Percentiles rank a stretch among this genome's conserved stretches.
Conservation (phyloP, 169 alveolate species). For the Eimeria zaria region DNA sequence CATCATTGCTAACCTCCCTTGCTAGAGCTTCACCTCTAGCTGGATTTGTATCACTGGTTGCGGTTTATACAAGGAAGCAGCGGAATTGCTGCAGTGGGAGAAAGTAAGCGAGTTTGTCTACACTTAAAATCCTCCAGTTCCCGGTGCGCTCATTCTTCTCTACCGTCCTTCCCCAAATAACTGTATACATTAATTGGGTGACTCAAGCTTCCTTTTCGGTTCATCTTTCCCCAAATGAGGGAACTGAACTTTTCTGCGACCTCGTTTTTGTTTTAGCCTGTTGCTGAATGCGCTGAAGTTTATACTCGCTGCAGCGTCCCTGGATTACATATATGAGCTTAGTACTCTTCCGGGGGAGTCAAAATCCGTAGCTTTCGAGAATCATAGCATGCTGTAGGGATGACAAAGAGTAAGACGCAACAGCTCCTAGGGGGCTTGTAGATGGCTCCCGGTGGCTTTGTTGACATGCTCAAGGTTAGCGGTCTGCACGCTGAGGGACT, state of each 20-base stretch:
- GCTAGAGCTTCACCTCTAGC: background rate
- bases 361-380: background rate
- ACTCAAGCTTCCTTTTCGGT: background rate
- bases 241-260: background rate
- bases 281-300: background rate
- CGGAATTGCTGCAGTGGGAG: background rate
- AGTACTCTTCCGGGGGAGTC: background rate
- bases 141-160: background rate
- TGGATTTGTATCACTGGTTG: background rate
- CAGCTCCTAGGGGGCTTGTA: background rate
- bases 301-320: background rate
- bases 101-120: background rate
- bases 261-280: background rate
- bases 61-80: background rate
- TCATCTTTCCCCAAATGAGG: background rate
- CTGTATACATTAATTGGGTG: background rate
- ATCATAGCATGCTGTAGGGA: background rate
- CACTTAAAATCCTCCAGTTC: too few species aligned
- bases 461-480: background rate
- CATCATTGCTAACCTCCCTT: background rate
- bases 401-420: background rate
- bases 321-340: background rate
- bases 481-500: background rate
- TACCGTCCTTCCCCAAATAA: background rate
- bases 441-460: background rate